Base-by-base conservation (phyloP, 106 monocot genomes). In the Cymbidium sinense region DNA sequence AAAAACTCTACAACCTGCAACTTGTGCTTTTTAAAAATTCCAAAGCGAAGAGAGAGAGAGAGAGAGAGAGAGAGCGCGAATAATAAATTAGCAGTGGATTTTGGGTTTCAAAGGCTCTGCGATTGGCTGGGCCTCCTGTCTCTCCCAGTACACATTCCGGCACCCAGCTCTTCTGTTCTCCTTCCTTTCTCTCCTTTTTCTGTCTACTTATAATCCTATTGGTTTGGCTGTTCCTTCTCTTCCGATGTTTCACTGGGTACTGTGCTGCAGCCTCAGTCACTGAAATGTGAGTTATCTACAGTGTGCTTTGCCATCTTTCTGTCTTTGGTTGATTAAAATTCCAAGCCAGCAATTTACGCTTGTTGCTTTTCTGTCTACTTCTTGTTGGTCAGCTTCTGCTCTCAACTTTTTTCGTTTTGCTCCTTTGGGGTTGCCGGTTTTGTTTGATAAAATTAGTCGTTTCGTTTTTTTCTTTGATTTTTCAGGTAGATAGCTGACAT, bases 281-380 rank as follows among this genome's bases (percentile, higher is more conserved):
- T 79, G 51, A 30, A 74, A 74, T 58, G 74, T 74, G 73, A 58
- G 79, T 74, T 39, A 23, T 54, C 21, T 41, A 18, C 20, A 4
- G n/a, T 20, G 2, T 20, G 34, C 8, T 29, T 21, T 43, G 11
- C 27, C 7, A 4, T 44, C 6, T 28, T 78, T 67, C 29, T 77
- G 15, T 27, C 0, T 41, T 69, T 25, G 17, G 27, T 13, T 36
- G 36, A 19, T 0, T 1, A 43, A 78, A 43, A 19, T 15, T 5
- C 20, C 71, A 71, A 33, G 0, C 15, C 17, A n/a, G n/a, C n/a
- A n/a, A n/a, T 70, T 19, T n/a, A 2, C 3, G 29, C 31, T 69
- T 18, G 69, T 17, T 69, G 2, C 17, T 69, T 31, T 21, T 71
- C 71, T 71, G 35, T 67, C 71, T 39, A 20, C 35, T 36, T 71